phyloP scores from a whole-genome alignment of 1,139 yeast genomes.

The Yamadazyma songkhlaensis region DNA sequence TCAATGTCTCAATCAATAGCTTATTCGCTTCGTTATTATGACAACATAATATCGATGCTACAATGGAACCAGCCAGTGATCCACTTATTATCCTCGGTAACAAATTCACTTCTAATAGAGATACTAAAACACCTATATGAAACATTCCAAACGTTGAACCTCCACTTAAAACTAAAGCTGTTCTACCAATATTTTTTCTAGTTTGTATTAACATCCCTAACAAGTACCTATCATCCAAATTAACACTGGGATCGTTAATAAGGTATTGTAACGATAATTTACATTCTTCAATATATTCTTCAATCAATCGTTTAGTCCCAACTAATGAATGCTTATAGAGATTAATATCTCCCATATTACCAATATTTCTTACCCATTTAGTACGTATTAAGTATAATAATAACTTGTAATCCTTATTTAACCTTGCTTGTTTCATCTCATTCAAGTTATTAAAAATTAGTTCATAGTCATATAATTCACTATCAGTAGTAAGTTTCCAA shows the following conservation, averaged over 20 bases:
- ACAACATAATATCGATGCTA: conserved; percentile 84
- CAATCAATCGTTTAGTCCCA: conserved; percentile 83
- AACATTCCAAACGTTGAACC: conserved; percentile 93
- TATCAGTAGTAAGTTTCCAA: conserved; percentile 68
- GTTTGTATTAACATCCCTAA: conserved; percentile 84
- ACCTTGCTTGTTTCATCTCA: conserved; percentile 63
- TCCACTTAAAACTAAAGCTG: conserved; percentile 90
- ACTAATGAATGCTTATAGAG: conserved; percentile 75
- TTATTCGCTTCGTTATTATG: conserved; percentile 74
- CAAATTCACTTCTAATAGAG: conserved; percentile 68
- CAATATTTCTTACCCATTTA: conserved; percentile 80
- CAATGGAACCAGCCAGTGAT: conserved; percentile 93
- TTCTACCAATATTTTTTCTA: conserved; percentile 86
- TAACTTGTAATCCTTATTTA: conserved; percentile 52
- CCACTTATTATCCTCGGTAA: conserved; percentile 93
- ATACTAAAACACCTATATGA: conserved; percentile 88
- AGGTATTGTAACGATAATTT: conserved; percentile 56
- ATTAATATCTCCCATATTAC: conserved; percentile 81
- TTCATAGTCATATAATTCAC: conserved; percentile 69
- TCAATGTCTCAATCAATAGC: conserved; percentile 50
- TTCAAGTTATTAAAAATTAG: conserved; percentile 51
- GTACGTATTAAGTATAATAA: conserved; percentile 77
- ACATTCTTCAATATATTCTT: conserved; percentile 81
- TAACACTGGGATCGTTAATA: conserved; percentile 38
- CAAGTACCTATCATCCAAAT: conserved; percentile 64